These are phyloP conservation scores for Sporothrix globosa DNA, from an alignment of 2,329 filamentous ascomycete genomes.

Conservation along the genomic window DNA sequence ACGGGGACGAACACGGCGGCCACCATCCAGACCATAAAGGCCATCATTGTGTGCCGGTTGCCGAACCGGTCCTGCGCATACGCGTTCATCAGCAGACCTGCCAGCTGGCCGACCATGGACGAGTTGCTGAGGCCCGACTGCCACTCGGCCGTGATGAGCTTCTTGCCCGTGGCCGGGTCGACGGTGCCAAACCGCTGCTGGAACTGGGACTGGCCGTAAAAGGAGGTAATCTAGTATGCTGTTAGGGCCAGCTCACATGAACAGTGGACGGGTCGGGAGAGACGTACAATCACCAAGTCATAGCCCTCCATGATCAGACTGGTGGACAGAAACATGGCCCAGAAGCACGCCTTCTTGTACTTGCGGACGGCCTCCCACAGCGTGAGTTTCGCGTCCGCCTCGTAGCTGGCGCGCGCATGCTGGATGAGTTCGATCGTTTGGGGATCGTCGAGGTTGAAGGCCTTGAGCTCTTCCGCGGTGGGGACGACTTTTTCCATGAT, in stretches of 20 bases:
- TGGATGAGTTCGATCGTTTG: constrained; percentile 24
- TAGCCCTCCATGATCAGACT: constrained; percentile 39
- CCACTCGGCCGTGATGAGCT: constrained; percentile 54
- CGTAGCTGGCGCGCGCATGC: constrained; percentile 19
- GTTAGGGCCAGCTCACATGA: no score
- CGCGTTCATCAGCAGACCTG: constrained; percentile 55
- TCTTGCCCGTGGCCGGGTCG: constrained; percentile 39
- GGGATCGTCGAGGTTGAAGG: constrained; percentile 25
- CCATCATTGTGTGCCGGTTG: constrained; percentile 50
- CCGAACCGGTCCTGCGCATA: constrained; percentile 51
- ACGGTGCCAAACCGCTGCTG: constrained; percentile 40
- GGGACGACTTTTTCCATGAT: constrained; percentile 6
- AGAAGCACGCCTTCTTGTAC: constrained; percentile 24
- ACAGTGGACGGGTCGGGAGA: no score
- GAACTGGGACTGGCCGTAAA: constrained; percentile 37
- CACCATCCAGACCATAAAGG: constrained; percentile 46
- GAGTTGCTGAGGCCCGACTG: constrained; percentile 50
- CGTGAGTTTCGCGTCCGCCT: constrained; percentile 7
- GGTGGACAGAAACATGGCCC: constrained; percentile 19
- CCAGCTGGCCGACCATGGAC: constrained; percentile 50
- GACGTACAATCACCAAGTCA: constrained; percentile 36
- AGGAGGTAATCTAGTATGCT: constrained; percentile 35
- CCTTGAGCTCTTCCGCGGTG: constrained; percentile 10
- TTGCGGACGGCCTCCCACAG: constrained; percentile 7
- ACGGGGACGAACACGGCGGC: constrained; percentile 54